Conservation (phyloP, 2,329 filamentous ascomycete genomes). For the Aspergillus uvarum region DNA sequence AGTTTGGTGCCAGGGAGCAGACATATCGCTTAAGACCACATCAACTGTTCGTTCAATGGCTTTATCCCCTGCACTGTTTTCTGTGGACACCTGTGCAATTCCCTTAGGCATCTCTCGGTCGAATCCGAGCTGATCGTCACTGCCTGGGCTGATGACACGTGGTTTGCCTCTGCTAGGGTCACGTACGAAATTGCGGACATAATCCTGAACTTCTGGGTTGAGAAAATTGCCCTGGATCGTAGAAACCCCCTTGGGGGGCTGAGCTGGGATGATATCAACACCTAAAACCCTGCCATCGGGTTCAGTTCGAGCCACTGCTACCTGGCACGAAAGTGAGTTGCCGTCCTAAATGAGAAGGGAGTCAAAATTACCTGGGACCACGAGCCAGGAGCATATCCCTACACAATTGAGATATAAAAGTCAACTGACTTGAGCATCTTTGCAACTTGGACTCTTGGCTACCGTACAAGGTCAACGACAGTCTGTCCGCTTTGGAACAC, state of each 20-base stretch:
- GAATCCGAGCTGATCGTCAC: not conserved
- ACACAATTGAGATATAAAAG: not conserved
- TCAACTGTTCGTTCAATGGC: constrained; percentile 63
- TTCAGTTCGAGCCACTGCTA: constrained; percentile 74
- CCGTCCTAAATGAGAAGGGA: not conserved
- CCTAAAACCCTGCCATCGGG: constrained; percentile 80
- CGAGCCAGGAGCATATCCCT: constrained; percentile 56
- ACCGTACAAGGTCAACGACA: constrained; percentile 76
- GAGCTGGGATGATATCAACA: constrained; percentile 89
- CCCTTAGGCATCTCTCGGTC: not conserved
- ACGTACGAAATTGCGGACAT: constrained; percentile 74
- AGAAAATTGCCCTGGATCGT: constrained; percentile 95
- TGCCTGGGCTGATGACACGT: constrained; percentile 26
- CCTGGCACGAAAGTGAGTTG: constrained; percentile 50
- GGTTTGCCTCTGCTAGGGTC: constrained; percentile 61
- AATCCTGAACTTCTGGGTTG: constrained; percentile 67
- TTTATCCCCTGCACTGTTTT: not conserved
- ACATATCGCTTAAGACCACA: constrained; percentile 98
- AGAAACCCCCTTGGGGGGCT: constrained; percentile 87
- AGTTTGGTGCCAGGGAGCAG: constrained; percentile 86
- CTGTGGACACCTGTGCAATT: not conserved
- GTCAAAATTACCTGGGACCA: constrained; percentile 55
- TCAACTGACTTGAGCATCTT: constrained; percentile 7
- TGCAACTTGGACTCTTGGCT: not conserved
- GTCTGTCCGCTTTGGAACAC: constrained; percentile 80